Base-by-base conservation (phyloP, 2,329 filamentous ascomycete species). In the Aspergillus persii region DNA sequence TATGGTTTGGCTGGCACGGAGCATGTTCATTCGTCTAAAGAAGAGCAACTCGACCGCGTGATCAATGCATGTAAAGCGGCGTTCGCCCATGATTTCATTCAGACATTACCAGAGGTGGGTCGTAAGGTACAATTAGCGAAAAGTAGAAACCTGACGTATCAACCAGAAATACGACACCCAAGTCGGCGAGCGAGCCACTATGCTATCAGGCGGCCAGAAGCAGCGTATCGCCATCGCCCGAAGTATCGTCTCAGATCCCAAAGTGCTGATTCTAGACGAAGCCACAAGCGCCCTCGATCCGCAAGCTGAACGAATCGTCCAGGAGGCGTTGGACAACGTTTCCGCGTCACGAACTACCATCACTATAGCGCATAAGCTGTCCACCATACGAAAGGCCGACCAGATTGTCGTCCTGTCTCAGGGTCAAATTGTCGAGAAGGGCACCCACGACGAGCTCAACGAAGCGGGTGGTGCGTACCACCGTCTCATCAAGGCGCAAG, bases 181-280 rank as follows among this genome's bases (percentile, higher is more conserved):
- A 61, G 90, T 96, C 15, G 92, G 92, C 57, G 90, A 95, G 73
- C 84, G 91, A 61, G 92, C 91, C 5, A 91, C 92, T 65, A 77
- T 94, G 54, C 80, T 96, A 5, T 92, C 89, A 49, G 92, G 92
- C 71, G 92, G 92, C n/a, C 92, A 96, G 76, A 94, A 95, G 73
- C 92, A 96, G 75, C 89, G 92, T 62, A 92, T 96, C 66, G 90
- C 91, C 8, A 95, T 96, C 71, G 90, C 91, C 4, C 81, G 90
- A 63, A 90, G 90, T 30, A 84, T 95, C 50, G 87, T 95, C n/a
- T 90, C 87, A 2, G 86, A 95, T 64, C 91, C 91, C 0, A 91
- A 89, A 77, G 82, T 96, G 69, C 83, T 96, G 1, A 84, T 97
- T 1, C 86, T 97, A 3, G 93, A 97, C 63, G 93, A 97, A 74